Evolutionary conservation across 2,329 filamentous ascomycete species (phyloP).

Genomic region (Xylariaceae sp.): DNA sequence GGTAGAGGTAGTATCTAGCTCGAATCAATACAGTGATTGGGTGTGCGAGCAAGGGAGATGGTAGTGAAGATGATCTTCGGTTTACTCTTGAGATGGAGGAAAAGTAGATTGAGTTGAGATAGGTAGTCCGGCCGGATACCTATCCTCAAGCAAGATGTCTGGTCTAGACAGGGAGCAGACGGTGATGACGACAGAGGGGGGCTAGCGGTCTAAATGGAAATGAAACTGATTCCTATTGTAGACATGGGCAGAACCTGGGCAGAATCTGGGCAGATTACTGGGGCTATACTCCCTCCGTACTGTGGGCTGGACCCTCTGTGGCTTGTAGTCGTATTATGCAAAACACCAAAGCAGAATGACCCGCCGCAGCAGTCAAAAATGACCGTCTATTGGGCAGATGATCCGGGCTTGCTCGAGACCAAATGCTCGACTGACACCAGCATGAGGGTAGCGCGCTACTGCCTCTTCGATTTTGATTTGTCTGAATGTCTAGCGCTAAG

Average conservation of each 20-base stretch:
- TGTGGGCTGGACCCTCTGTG: too few species aligned
- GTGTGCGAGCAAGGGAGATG: not conserved
- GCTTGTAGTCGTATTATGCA: constrained; percentile 2
- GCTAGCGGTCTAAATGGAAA: not conserved
- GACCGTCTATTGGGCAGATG: constrained; percentile 22
- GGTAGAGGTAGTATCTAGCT: not conserved
- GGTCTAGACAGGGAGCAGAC: not conserved
- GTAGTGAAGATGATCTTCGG: too few species aligned
- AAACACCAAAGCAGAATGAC: constrained; percentile 12
- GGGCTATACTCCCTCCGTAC: too few species aligned
- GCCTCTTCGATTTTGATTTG: too few species aligned
- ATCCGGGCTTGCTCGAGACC: not conserved
- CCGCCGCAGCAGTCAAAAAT: not conserved
- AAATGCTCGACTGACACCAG: constrained; percentile 10
- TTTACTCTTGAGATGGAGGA: too few species aligned
- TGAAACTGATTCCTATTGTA: too few species aligned
- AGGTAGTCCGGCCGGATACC: too few species aligned
- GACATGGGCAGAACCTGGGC: too few species aligned
- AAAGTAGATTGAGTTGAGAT: not conserved
- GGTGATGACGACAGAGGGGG: constrained; percentile 28
- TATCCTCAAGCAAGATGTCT: too few species aligned
- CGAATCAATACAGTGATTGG: not conserved
- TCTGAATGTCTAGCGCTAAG: too few species aligned
- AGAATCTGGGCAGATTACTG: not conserved
- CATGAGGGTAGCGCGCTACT: constrained; percentile 9